Evolutionary conservation across 345 rosid species (phyloP).

Genomic region (Citrus reticulata): DNA sequence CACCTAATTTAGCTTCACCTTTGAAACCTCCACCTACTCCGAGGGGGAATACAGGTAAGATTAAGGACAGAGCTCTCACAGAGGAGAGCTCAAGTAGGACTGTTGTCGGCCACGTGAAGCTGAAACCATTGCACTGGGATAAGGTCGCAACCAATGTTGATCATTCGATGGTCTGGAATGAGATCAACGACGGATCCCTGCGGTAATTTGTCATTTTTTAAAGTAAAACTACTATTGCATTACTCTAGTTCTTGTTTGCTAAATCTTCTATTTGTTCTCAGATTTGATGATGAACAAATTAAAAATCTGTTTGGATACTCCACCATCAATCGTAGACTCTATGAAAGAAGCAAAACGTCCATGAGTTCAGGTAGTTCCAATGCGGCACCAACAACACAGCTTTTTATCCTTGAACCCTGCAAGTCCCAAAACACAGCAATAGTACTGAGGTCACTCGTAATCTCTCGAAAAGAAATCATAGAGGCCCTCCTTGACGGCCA

Average conservation of each 20-base stretch:
- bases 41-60: slow-evolving; percentile 23
- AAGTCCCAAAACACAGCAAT: slow-evolving; percentile 60
- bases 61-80: slow-evolving; percentile 19
- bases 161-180: too few relatives aligned
- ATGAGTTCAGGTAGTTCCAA: slow-evolving; percentile 20
- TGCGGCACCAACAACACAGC: slow-evolving; percentile 26
- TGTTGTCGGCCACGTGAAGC: slow-evolving; percentile 31
- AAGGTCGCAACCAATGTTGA: slow-evolving; percentile 26
- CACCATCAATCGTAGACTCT: slow-evolving; percentile 9
- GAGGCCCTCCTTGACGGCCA: slow-evolving; percentile 48
- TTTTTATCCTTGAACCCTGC: slow-evolving; percentile 50
- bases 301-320: slow-evolving; percentile 48
- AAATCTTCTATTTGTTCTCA: slow-evolving; percentile 16
- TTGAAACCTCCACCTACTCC: slow-evolving; percentile 33
- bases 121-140: slow-evolving; percentile 65
- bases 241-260: background rate
- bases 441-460: slow-evolving; percentile 46
- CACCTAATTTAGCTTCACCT: slow-evolving; percentile 15
- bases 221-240: too few relatives aligned
- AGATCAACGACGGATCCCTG: too few relatives aligned
- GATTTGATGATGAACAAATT: slow-evolving; percentile 52
- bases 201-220: background rate
- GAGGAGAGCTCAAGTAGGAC: slow-evolving; percentile 26
- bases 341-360: slow-evolving; percentile 1
- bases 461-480: slow-evolving; percentile 40